Base-by-base conservation (phyloP, 768 basidiomycete genomes). In the Hypholoma fasciculare region DNA sequence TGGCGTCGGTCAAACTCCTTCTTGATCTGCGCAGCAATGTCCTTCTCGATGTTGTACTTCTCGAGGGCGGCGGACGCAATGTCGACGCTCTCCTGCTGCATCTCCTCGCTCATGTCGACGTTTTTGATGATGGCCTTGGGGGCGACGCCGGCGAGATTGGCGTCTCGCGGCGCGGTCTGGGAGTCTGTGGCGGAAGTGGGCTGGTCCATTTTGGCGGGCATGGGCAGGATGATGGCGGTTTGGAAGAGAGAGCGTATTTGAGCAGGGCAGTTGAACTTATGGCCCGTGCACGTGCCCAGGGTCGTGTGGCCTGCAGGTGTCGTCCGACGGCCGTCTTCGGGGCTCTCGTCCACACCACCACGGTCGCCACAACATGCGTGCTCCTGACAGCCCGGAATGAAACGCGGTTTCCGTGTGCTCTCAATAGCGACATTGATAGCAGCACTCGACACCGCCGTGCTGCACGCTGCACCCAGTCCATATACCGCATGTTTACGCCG, bases 11-110 rank as follows among this genome's bases (percentile, higher is more conserved):
- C 96, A 72, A 96, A 94, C 78, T 97, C 94, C 76, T 95, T 95
- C 85, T 98, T 98, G 85, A 98, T 92, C 74, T 92, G 88, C 42
- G 96, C 94, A 14, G 96, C 96, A 70, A 98, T 94, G 74, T 98
- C 96, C 76, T 97, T 98, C 81, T 98, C 96, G 78, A 97, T 90
- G 74, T 84, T 88, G 78, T 87, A 93, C 73, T 93, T 91, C 66
- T 95, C 90, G 72, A 98, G 83, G 1, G 95, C 92, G 20, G 86
- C 81, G 16, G 84, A 84, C 39, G 94, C 87, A 67, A 96, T 86
- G 67, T 97, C 93, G 65, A 98, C 90, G 65, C 87, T 86, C 77
- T 93, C 90, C 75, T 94, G 90, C 75, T 97, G 94, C 93, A 97
- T 90, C 70, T 96, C 94, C 65, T 97, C 94, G 67, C 77, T 83